Evolutionary conservation across 2,329 filamentous ascomycete species (phyloP).

Genomic region (Metarhizium humberi): DNA sequence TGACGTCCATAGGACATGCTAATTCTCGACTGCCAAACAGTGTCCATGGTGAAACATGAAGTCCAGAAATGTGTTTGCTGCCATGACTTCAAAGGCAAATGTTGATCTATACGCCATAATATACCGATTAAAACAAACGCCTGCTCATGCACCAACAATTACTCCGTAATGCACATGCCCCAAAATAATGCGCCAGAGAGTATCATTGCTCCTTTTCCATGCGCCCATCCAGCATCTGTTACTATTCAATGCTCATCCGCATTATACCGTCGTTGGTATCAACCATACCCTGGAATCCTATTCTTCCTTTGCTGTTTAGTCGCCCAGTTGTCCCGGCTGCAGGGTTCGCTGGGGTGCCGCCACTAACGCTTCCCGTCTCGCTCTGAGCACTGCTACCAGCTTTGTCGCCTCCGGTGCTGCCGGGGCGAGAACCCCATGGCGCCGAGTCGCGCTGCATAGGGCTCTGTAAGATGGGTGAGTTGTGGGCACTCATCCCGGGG

Average conservation of each 20-base stretch:
- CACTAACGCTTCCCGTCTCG: slow-evolving; percentile 32
- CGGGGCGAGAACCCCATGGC: slow-evolving; percentile 63
- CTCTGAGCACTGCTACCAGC: slow-evolving; percentile 43
- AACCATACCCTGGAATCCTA: slow-evolving; percentile 86
- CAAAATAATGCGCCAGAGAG: background rate
- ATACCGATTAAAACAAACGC: background rate
- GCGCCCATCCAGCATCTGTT: background rate
- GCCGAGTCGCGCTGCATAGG: slow-evolving; percentile 64
- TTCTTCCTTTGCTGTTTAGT: slow-evolving; percentile 46
- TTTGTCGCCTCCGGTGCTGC: slow-evolving; percentile 49
- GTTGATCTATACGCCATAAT: background rate
- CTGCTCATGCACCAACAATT: background rate
- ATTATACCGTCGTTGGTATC: slow-evolving; percentile 94
- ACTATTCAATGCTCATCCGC: slow-evolving; percentile 89
- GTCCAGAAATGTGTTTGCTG: background rate
- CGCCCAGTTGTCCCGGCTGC: slow-evolving; percentile 31
- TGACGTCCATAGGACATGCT: background rate
- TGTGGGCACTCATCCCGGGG: slow-evolving; percentile 83
- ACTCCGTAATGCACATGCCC: background rate
- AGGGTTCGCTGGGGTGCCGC: slow-evolving; percentile 18
- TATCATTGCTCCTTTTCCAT: background rate
- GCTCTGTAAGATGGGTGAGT: slow-evolving; percentile 80
- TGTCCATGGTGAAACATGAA: background rate
- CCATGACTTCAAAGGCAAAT: background rate
- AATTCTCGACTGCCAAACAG: background rate